These are phyloP conservation scores for Graphiopsis chlorocephala DNA, from an alignment of 2,329 filamentous ascomycete genomes.

Conservation along the genomic window DNA sequence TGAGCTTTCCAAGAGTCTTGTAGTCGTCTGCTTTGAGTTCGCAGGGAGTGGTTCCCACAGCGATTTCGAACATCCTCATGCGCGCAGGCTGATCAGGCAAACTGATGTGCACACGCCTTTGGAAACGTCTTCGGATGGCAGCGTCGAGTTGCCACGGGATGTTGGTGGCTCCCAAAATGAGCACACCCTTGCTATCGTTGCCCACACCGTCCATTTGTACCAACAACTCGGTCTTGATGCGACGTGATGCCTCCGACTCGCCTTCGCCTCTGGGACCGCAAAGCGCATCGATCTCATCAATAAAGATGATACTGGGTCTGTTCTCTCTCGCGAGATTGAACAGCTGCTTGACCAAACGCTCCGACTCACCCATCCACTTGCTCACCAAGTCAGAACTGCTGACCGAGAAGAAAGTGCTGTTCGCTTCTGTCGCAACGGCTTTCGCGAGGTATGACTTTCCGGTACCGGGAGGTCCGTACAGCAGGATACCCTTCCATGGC, in stretches of 20 bases:
- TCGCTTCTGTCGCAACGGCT: slow-evolving; percentile 95
- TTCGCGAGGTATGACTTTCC: slow-evolving; percentile 98
- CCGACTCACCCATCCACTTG: slow-evolving; percentile 99
- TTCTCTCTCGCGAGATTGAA: slow-evolving; percentile 99
- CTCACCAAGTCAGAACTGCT: slow-evolving; percentile 95
- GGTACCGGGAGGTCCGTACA: slow-evolving; percentile 94
- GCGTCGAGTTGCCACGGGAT: slow-evolving; percentile 98
- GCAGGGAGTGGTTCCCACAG: slow-evolving; percentile 89
- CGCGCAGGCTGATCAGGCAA: slow-evolving; percentile 83
- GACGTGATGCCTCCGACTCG: slow-evolving; percentile 92
- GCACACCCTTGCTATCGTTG: slow-evolving; percentile 87
- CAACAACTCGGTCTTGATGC: slow-evolving; percentile 97
- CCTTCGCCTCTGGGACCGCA: slow-evolving; percentile 91
- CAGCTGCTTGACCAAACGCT: slow-evolving; percentile 96
- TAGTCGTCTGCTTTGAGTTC: slow-evolving; percentile 76
- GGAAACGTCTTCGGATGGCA: slow-evolving; percentile 93
- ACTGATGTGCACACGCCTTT: slow-evolving; percentile 91
- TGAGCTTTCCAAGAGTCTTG: slow-evolving; percentile 72
- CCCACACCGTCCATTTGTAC: slow-evolving; percentile 99
- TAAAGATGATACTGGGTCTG: slow-evolving; percentile 97
- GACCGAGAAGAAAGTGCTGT: slow-evolving; percentile 98
- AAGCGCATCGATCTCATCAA: slow-evolving; percentile 95
- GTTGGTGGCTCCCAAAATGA: slow-evolving; percentile 95
- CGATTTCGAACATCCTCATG: slow-evolving; percentile 92
- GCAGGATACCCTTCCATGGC: slow-evolving; percentile 95